Conservation (phyloP, 176 grass and related monocot species). For the Chloris gayana region DNA sequence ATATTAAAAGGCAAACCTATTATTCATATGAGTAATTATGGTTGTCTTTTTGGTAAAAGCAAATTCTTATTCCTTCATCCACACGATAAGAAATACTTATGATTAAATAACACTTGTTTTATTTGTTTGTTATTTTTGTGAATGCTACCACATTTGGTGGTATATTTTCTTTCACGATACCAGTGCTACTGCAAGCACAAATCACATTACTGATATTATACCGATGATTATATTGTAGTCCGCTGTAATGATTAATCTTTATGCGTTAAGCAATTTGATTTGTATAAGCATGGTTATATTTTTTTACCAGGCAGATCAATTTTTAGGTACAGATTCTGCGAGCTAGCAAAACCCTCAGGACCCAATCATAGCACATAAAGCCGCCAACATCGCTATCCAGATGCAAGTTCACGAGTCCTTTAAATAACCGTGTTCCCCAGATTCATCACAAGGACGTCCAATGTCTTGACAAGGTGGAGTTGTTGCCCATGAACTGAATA, state of each 20-base stretch:
- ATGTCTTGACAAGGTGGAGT: conserved; percentile 14
- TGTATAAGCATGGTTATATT: background rate
- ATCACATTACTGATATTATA: too few relatives aligned
- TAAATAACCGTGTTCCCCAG: conserved; percentile 13
- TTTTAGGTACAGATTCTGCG: background rate
- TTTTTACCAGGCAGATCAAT: background rate
- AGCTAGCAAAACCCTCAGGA: conserved; percentile 2
- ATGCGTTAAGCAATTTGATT: background rate
- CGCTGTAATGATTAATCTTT: background rate
- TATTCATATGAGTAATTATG: background rate
- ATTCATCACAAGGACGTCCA: background rate
- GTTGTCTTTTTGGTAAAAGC: too few relatives aligned
- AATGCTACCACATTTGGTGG: background rate
- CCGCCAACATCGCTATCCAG: background rate
- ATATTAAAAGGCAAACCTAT: background rate
- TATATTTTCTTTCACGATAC: background rate
- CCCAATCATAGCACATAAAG: conserved; percentile 25
- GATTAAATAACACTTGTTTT: too few relatives aligned
- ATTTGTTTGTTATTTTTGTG: too few relatives aligned
- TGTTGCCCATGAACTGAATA: conserved; percentile 18
- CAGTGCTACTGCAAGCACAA: background rate
- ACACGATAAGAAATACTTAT: too few relatives aligned
- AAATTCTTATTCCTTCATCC: too few relatives aligned
- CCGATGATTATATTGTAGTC: too few relatives aligned
- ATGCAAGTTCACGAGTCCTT: conserved; percentile 45